A percentile compares a stretch with the other conserved stretches of the same genome.
Evolutionary conservation across 1,139 yeast species (phyloP).

Genomic region (Meyerozyma guilliermondii): DNA sequence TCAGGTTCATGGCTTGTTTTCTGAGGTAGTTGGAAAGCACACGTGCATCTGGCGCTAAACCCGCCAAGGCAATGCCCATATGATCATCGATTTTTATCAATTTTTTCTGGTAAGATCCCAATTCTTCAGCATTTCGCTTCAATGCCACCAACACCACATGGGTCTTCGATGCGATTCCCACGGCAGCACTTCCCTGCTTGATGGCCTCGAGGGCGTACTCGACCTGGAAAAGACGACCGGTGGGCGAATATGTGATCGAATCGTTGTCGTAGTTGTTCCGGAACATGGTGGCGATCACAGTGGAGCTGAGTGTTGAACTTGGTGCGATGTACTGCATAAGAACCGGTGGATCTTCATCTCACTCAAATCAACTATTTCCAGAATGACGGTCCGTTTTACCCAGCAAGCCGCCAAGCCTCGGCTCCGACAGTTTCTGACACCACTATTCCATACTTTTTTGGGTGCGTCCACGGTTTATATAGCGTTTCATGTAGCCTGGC

Average conservation of each 20-base stretch:
- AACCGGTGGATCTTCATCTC: no score
- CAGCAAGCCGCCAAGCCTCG: conserved; percentile 23
- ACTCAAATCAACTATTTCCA: no score
- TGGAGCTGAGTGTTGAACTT: neutral
- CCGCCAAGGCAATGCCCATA: conserved; percentile 93
- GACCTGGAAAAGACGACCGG: conserved; percentile 91
- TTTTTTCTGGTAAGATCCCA: conserved; percentile 94
- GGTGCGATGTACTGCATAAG: neutral
- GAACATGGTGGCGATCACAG: conserved; percentile 45
- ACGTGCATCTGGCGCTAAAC: conserved; percentile 97
- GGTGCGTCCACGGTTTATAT: conserved; percentile 39
- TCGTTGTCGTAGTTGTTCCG: conserved; percentile 98
- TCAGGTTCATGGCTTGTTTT: conserved; percentile 86
- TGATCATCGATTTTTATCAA: conserved; percentile 88
- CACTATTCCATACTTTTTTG: conserved; percentile 36
- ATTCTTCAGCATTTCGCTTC: conserved; percentile 92
- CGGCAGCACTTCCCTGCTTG: conserved; percentile 97
- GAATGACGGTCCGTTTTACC: conserved; percentile 11
- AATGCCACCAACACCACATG: conserved; percentile 91
- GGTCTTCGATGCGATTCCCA: conserved; percentile 79
- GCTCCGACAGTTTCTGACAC: conserved; percentile 33
- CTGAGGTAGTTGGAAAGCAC: conserved; percentile 84
- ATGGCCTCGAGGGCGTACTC: conserved; percentile 97
- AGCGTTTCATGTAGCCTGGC: conserved; percentile 31
- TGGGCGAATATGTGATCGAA: conserved; percentile 94